Base-by-base conservation (phyloP, 2,329 filamentous ascomycete species). In the Tolypocladium ophioglossoides region DNA sequence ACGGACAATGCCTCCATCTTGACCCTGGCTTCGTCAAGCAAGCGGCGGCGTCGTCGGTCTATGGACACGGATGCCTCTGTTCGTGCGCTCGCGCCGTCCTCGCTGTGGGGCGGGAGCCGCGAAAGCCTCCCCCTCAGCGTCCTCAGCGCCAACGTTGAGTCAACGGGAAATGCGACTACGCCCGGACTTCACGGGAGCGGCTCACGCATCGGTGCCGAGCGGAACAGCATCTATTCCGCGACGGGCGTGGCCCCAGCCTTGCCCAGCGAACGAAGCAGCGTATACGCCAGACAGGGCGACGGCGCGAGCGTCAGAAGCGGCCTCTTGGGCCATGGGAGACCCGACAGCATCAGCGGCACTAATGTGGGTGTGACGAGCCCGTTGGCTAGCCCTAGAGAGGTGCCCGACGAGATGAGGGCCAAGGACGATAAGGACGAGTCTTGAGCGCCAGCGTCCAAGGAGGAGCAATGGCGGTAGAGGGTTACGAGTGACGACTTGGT, bases 11-110 rank as follows among this genome's bases (percentile, higher is more conserved):
- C 89, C 24, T 92, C 88, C 30, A 91, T 95, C 61, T 72, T 95
- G 56, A 95, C 89, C 0, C 77, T 95, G 16, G 89, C 89, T 2
- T 92, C 88, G 4, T 91, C 87, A 0, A 89, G 86, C 59, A 90
- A 92, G 71, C 82, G 86, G 39, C 80, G 85, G 32, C 84, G 89
- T 38, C 81, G 89, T 50, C 82, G 88, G 56, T 91, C 87, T 34
- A 84, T 92, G 70, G 89, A 94, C 68, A 94, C 89, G 0, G 87
- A 94, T 66, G 89, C 89, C 6, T 92, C 87, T 0, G 87, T 94
- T 40, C 86, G 89, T 46, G 89, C 89, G 2, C 74, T 95, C n/a
- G 87, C 89, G 1, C 89, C 89, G 0, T 89, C 86, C 0, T 91
- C 87, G 0, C 76, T 92, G 5, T 94, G 87, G 77, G 89, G 89